Percentiles rank a stretch among this genome's conserved stretches.
These are phyloP conservation scores for Falciphora oryzae DNA, from an alignment of 2,329 filamentous ascomycete genomes.

Conservation along the genomic window DNA sequence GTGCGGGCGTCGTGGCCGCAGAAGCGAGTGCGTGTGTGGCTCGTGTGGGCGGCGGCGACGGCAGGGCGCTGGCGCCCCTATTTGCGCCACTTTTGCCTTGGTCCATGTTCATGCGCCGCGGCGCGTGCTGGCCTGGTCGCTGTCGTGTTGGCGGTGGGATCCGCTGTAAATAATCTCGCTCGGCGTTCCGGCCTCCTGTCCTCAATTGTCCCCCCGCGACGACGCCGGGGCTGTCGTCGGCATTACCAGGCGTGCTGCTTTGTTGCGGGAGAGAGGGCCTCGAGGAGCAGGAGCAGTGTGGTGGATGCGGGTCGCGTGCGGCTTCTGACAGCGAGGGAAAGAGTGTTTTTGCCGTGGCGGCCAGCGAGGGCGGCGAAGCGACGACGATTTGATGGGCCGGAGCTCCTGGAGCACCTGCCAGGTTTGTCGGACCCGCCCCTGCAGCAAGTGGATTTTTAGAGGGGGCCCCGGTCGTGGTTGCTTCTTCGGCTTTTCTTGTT, in stretches of 20 bases:
- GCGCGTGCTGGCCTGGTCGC: background rate
- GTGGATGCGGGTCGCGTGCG: background rate
- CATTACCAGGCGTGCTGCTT: background rate
- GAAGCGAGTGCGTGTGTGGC: background rate
- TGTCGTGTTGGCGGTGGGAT: background rate
- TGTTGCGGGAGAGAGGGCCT: background rate
- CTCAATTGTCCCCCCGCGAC: background rate
- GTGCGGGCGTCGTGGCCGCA: slow-evolving; percentile 2
- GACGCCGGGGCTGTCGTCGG: background rate
- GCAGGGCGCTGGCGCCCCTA: slow-evolving; percentile 3
- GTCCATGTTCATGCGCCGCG: background rate
- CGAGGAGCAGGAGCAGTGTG: too few species aligned
- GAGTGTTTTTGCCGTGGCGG: background rate
- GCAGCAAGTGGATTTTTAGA: background rate
- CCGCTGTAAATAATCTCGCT: background rate
- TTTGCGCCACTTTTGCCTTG: background rate
- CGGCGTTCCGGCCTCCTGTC: background rate
- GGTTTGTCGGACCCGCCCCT: background rate
- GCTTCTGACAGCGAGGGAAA: background rate
- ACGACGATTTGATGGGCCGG: background rate
- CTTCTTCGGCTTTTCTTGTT: background rate
- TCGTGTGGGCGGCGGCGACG: slow-evolving; percentile 8
- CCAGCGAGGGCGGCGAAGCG: background rate
- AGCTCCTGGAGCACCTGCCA: background rate
- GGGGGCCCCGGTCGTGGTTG: background rate